Evolutionary conservation across 2,329 filamentous ascomycete species (phyloP).

Genomic region (Sporothrix luriei): DNA sequence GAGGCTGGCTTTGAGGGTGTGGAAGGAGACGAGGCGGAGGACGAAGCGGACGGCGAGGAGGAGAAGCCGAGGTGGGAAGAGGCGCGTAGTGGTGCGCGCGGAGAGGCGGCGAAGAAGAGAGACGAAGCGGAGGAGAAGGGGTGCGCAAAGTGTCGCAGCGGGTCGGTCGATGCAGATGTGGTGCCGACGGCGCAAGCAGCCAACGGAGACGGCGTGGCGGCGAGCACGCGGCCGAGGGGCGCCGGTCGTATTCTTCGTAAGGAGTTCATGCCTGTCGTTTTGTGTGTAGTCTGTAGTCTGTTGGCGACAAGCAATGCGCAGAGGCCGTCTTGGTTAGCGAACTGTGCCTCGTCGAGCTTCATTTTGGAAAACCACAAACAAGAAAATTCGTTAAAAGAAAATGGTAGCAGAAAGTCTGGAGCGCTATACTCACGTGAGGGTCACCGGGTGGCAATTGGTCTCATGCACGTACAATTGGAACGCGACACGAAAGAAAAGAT

Average conservation of each 20-base stretch:
- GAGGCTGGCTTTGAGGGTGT: neutral
- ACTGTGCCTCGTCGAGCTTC: neutral
- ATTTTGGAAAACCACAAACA: neutral
- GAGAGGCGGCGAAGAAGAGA: neutral
- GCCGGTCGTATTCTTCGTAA: slow-evolving; percentile 39
- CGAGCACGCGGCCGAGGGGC: slow-evolving; percentile 39
- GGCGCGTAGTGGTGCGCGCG: neutral
- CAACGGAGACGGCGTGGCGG: slow-evolving; percentile 33
- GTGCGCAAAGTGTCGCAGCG: slow-evolving; percentile 8
- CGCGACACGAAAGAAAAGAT: neutral
- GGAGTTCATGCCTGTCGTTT: slow-evolving; percentile 38
- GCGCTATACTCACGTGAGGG: slow-evolving; percentile 12
- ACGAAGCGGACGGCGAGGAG: neutral
- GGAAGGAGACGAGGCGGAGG: neutral
- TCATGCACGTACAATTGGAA: neutral
- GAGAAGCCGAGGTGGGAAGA: neutral
- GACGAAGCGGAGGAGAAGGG: slow-evolving; percentile 5
- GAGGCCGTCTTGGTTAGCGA: neutral
- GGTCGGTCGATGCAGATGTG: neutral
- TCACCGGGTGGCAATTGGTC: neutral
- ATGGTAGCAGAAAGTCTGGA: neutral
- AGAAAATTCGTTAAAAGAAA: neutral
- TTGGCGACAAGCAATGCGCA: neutral
- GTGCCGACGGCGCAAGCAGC: slow-evolving; percentile 18
- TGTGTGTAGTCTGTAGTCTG: neutral